Base-by-base conservation (phyloP, 2,329 filamentous ascomycete species). In the Beauveria australis region DNA sequence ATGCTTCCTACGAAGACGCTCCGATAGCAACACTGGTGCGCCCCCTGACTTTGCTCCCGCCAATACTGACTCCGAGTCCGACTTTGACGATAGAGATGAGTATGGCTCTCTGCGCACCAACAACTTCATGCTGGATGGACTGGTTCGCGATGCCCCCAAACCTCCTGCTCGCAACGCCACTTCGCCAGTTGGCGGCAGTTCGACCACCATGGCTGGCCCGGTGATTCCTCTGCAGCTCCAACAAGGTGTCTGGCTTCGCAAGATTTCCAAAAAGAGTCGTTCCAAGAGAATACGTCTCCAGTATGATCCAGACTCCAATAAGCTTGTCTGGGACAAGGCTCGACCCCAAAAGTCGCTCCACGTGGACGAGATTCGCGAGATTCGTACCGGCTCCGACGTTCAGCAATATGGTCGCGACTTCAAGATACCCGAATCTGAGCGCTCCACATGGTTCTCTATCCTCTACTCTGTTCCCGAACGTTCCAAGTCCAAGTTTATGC, bases 311-410 rank as follows among this genome's bases (percentile, higher is more conserved):
- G 89, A 93, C 68, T 84, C 89, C 1, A 92, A 89, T 63, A 94
- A 92, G 73, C 89, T 99, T 26, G 89, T 83, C 28, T 97, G 93
- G 93, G 89, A 96, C 72, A 83, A 86, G 52, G 84, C 82, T 9
- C 86, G 90, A 41, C 87, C 89, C 1, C 84, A 86, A 26, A 97
- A 97, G 72, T 86, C 85, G 58, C 89, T 99, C 65, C 95, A 96
- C 72, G 90, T 99, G 64, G 94, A 99, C 69, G 92, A 97, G 71
- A 93, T 99, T 68, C 89, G 90, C 69, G 92, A 96, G 69, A 92
- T 97, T 53, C 87, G 92, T 64, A 85, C 87, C 40, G 92, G 91
- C 19, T 83, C 83, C 14, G 91, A 97, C 70, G 91, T 93, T 19
- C 86, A 89, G 61, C 93, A 96, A 71, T 96, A 96, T 71, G 88